Percentiles rank a stretch among this genome's conserved stretches.
Conservation (phyloP, 805 yeast genomes). For the Cyberlindnera maclurae region DNA sequence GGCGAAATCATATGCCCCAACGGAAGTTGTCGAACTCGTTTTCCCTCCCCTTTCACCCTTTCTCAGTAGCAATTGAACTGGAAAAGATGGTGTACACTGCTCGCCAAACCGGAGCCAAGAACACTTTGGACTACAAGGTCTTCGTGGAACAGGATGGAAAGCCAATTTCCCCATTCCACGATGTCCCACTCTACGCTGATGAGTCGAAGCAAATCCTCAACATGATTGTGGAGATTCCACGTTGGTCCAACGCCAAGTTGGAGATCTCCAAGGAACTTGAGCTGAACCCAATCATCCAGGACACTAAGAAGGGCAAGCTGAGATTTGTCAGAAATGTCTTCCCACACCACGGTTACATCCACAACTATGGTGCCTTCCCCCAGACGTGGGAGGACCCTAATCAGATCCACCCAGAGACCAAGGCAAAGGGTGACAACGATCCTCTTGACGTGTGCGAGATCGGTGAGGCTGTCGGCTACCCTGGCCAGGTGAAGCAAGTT, state of each 20-base stretch:
- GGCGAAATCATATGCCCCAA: too few species aligned
- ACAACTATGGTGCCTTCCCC: slow-evolving; percentile 98
- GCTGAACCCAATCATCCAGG: slow-evolving; percentile 93
- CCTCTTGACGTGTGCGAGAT: slow-evolving; percentile 83
- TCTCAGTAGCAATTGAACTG: background rate
- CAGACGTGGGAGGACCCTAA: slow-evolving; percentile 50
- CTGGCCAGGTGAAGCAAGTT: slow-evolving; percentile 78
- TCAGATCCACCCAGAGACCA: slow-evolving; percentile 57
- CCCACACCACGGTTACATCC: slow-evolving; percentile 98
- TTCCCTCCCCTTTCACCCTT: background rate
- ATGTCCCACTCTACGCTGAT: slow-evolving; percentile 87
- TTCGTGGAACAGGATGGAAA: slow-evolving; percentile 86
- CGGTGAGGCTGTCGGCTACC: slow-evolving; percentile 56
- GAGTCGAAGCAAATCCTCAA: slow-evolving; percentile 81
- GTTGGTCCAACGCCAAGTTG: slow-evolving; percentile 97
- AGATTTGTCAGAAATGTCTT: slow-evolving; percentile 95
- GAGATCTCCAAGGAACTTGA: slow-evolving; percentile 82
- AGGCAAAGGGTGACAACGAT: slow-evolving; percentile 73
- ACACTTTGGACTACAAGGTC: slow-evolving; percentile 90
- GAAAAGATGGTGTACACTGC: slow-evolving; percentile 75
- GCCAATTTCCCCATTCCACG: slow-evolving; percentile 93
- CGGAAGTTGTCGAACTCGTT: too few species aligned
- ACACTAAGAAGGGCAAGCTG: slow-evolving; percentile 93
- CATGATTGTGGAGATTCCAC: slow-evolving; percentile 95
- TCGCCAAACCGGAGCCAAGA: slow-evolving; percentile 92